These are phyloP conservation scores for Globisporangium viniferum DNA, from an alignment of 352 stramenopile genomes.

Conservation along the genomic window DNA sequence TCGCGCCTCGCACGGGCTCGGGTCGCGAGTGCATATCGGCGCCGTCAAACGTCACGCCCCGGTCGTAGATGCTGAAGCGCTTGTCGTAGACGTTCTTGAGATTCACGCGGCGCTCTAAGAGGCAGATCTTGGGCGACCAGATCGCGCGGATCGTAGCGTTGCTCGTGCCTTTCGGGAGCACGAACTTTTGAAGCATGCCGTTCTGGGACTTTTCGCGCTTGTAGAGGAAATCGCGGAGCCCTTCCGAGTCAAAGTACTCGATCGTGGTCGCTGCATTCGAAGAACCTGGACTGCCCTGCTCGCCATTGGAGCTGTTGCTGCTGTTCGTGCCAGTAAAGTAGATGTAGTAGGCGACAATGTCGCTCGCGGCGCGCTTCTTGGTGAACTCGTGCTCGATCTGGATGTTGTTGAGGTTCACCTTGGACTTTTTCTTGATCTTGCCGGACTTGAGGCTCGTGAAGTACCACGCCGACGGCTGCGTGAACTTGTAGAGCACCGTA, in stretches of 20 bases:
- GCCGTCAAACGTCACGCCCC: constrained; percentile 94
- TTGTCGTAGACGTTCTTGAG: constrained; percentile 88
- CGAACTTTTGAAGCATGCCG: constrained; percentile 94
- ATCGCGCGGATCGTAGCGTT: constrained; percentile 91
- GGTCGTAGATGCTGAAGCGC: constrained; percentile 92
- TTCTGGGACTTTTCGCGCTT: constrained; percentile 86
- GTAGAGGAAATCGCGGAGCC: constrained; percentile 92
- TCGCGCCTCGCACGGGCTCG: constrained; percentile 88
- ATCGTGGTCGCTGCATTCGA: constrained; percentile 55
- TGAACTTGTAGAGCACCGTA: constrained; percentile 93
- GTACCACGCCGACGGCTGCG: constrained; percentile 93
- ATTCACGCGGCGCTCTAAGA: constrained; percentile 92
- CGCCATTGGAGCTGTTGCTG: background rate
- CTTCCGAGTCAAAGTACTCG: constrained; percentile 90
- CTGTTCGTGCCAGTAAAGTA: constrained; percentile 25
- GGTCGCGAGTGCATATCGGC: constrained; percentile 84
- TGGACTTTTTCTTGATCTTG: constrained; percentile 91
- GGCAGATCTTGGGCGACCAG: constrained; percentile 95
- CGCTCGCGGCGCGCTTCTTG: constrained; percentile 70
- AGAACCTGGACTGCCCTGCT: background rate
- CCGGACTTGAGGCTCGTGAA: constrained; percentile 87
- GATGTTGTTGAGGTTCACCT: constrained; percentile 88
- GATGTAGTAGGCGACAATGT: constrained; percentile 93
- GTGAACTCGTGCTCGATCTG: constrained; percentile 94
- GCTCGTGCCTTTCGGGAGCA: constrained; percentile 89